Percentiles rank a stretch among this genome's conserved stretches.
phyloP scores from a whole-genome alignment of 257 asterid genomes.

The Catharanthus roseus region DNA sequence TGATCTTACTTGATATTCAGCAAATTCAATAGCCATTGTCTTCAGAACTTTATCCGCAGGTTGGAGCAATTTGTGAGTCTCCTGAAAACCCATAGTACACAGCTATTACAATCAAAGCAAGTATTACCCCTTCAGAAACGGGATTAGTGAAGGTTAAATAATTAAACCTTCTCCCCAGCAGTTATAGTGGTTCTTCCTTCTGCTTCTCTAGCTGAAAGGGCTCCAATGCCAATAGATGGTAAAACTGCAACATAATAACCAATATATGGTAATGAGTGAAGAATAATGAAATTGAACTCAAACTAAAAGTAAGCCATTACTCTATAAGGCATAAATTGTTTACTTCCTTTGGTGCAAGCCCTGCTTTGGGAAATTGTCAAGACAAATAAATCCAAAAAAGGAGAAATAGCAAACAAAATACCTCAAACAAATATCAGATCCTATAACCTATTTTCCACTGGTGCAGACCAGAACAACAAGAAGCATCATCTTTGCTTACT shows the following conservation, averaged over 20 bases:
- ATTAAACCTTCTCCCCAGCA: slow-evolving; percentile 76
- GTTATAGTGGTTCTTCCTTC: slow-evolving; percentile 88
- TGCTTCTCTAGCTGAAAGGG: slow-evolving; percentile 97
- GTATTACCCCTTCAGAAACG: background rate
- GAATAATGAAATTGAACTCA: background rate
- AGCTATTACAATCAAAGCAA: background rate
- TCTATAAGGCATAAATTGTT: background rate
- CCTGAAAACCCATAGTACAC: slow-evolving; percentile 51
- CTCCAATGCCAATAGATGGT: slow-evolving; percentile 88
- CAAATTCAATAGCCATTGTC: slow-evolving; percentile 95
- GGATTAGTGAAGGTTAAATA: slow-evolving; percentile 1
- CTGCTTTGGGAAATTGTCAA: background rate
- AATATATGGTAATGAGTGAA: slow-evolving; percentile 10
- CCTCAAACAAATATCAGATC: background rate
- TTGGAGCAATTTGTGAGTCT: slow-evolving; percentile 90
- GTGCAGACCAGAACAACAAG: background rate
- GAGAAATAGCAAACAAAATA: background rate
- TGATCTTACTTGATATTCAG: slow-evolving; percentile 83
- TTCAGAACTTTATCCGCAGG: slow-evolving; percentile 81
- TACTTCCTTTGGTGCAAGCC: background rate
- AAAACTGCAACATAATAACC: slow-evolving; percentile 43
- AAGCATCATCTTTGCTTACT: background rate
- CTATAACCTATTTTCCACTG: background rate
- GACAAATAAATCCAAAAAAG: background rate
- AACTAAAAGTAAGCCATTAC: background rate